Conservation (phyloP, 1,284 basidiomycete species). For the Boletus mariae region DNA sequence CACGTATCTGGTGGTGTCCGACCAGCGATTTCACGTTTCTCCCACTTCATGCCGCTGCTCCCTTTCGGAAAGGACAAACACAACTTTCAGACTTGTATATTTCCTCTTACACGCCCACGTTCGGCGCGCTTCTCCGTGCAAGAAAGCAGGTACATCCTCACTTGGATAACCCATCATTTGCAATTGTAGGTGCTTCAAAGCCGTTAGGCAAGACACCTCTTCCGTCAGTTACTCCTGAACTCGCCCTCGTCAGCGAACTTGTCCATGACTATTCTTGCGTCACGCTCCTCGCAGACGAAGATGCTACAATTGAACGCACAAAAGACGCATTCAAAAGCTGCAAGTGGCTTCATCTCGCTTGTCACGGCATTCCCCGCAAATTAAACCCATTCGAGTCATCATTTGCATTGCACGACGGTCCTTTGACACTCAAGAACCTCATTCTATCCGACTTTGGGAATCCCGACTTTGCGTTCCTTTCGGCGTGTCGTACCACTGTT, state of each 20-base stretch:
- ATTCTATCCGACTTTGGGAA: constrained; percentile 21
- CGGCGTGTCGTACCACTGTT: constrained; percentile 31
- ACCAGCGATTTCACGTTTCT: constrained; percentile 32
- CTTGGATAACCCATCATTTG: not conserved
- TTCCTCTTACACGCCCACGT: constrained; percentile 34
- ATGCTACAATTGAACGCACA: not conserved
- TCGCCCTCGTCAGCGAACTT: constrained; percentile 1
- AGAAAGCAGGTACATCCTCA: not conserved
- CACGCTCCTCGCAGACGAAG: not conserved
- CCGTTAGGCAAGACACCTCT: not conserved
- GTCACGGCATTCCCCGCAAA: constrained; percentile 11
- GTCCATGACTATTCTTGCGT: not conserved
- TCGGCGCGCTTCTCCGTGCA: constrained; percentile 11
- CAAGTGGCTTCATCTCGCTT: constrained; percentile 22
- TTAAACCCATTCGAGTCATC: constrained; percentile 20
- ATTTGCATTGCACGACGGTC: constrained; percentile 23
- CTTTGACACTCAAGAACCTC: constrained; percentile 21
- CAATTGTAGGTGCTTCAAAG: not conserved
- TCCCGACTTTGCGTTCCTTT: constrained; percentile 35
- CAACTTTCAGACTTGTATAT: constrained; percentile 30
- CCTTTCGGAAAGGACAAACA: constrained; percentile 2
- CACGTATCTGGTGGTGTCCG: constrained; percentile 40
- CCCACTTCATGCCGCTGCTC: constrained; percentile 36
- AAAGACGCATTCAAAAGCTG: not conserved
- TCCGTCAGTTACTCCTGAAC: constrained; percentile 1